These are phyloP conservation scores for Globisporangium viniferum DNA, from an alignment of 352 stramenopile species.

Conservation along the genomic window DNA sequence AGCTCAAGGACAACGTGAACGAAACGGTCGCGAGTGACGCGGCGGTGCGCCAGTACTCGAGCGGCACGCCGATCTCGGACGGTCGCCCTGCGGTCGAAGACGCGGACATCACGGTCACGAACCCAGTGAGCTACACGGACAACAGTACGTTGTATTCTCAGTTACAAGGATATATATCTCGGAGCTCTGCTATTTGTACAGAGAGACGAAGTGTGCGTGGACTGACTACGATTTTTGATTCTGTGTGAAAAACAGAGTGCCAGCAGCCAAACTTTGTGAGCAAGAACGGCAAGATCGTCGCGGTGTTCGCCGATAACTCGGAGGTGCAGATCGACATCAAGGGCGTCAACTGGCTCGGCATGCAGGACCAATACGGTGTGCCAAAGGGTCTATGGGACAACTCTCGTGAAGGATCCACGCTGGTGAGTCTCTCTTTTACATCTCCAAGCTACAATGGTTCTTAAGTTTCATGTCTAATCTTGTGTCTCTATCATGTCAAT, in stretches of 20 bases:
- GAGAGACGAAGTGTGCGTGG: neutral
- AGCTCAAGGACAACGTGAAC: constrained; percentile 60
- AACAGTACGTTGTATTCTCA: constrained; percentile 26
- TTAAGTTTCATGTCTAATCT: neutral
- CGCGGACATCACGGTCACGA: constrained; percentile 55
- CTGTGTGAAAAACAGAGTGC: constrained; percentile 36
- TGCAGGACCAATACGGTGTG: constrained; percentile 69
- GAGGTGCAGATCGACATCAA: constrained; percentile 79
- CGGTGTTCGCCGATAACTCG: constrained; percentile 43
- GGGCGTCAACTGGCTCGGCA: constrained; percentile 83
- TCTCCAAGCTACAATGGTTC: neutral
- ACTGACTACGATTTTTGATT: neutral
- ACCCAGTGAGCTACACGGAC: constrained; percentile 71
- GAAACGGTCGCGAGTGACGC: constrained; percentile 42
- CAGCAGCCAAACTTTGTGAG: constrained; percentile 82
- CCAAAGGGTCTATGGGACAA: constrained; percentile 81
- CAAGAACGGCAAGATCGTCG: constrained; percentile 72
- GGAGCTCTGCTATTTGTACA: neutral
- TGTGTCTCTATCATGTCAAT: neutral
- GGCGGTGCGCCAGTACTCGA: constrained; percentile 49
- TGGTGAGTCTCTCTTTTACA: constrained; percentile 22
- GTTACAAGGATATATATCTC: constrained; percentile 1
- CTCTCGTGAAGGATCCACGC: constrained; percentile 67
- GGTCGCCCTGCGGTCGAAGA: constrained; percentile 41
- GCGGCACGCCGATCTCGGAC: constrained; percentile 65